Evolutionary conservation across 345 rosid species (phyloP), one percentile per base, ranked within the genome.

Genomic region (Eucalyptus melliodora): DNA sequence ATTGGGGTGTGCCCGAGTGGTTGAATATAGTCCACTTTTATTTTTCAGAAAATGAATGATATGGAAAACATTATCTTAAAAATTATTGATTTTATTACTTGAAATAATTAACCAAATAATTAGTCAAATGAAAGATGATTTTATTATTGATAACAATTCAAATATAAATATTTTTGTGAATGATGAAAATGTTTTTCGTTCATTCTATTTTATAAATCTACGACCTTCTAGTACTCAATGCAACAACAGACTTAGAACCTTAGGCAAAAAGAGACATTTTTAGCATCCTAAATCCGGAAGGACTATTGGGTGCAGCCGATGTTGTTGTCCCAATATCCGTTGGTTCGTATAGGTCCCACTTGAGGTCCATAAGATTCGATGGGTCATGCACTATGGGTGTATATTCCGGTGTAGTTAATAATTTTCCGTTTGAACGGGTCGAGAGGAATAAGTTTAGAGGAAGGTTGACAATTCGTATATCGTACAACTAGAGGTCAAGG

Each of bases 1-100:
- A 53, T 0, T 7, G 24, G 24, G 10, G 0, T 0, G 0, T 53
- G 24, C 56, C 2, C 23, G n/a, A 17, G 5, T 51, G 23, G 56
- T 53, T 8, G 62, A 56, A 56, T 56, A 56, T 24, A 4, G 6
- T 4, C 0, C 0, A 56, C 1, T 24, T 56, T 56, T 23, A 56
- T 56, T 56, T 56, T 0, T 0, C 0, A 10, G 6, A 56, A 56
- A 56, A 56, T 56, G 6, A 56, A 56, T 24, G 3, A 56, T 4
- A n/a, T 56, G 1, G 6, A 0, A 56, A 56, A 56, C 0, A 56
- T 56, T 56, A 9, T 56, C 6, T 0, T 56, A 56, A 56, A 56
- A 56, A 23, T 56, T 6, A 23, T 56, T 0, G 3, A 0, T 9
- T 4, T 0, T 56, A 56, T 56, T 24, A 23, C 12, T 56, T 56